Base-by-base conservation (phyloP, 371 early-diverging fungal species). In the Circinella minor region DNA sequence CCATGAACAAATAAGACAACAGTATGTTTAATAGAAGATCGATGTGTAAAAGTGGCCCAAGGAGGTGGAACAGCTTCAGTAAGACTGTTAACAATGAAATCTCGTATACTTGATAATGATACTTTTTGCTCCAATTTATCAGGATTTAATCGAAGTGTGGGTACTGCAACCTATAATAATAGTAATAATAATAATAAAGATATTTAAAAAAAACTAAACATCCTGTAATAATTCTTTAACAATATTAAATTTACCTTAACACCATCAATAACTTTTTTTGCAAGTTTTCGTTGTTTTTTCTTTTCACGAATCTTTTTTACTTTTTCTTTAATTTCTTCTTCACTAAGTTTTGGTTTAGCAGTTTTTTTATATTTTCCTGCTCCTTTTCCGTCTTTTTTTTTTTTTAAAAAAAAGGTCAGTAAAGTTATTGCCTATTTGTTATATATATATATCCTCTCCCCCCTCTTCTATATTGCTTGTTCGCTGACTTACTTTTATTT, bases 1-100 rank as follows among this genome's bases (percentile, higher is more conserved):
- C 82, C 85, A 37, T 74, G 79, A 27, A 74, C 78, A 68, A 67
- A 81, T 0, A 84, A 43, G 34, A 84, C 55, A 3, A 80, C 79
- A 3, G 78, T 8, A 20, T 76, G 74, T 7, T 79, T 63, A 13
- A 84, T 49, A 1, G 67, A 64, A 1, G 74, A 55, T 15, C 74
- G 72, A 17, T 81, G 66, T 47, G 72, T 66, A 36, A 84, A 63
- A 7, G 49, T 70, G 37, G 72, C 73, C 78, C 78, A 82, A 0
- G 69, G 37, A n/a, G 81, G 77, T 11, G 71, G 65, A 11, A 61
- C 55, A 0, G 75, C 75, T 36, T 81, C 74, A 9, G 80, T 70
- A 38, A 84, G 49, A 10, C 75, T 73, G 60, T 77, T 81, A 4
- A 81, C 55, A 3, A 84, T 64, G 46, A 78, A 78, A 34, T 82